These are phyloP conservation scores for Pyrenophora teres DNA, from an alignment of 2,329 filamentous ascomycete species.

Conservation along the genomic window DNA sequence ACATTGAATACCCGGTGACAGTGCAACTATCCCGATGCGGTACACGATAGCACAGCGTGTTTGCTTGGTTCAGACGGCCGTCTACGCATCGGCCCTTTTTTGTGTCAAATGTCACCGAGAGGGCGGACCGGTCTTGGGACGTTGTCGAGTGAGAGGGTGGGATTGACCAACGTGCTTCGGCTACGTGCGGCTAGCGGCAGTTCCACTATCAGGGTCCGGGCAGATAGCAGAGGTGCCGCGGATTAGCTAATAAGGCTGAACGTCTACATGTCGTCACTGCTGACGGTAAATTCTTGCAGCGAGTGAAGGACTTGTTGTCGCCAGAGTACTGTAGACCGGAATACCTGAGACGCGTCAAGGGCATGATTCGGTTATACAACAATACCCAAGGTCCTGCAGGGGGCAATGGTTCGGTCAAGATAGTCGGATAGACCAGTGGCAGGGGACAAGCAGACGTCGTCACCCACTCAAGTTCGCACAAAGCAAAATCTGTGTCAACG, in stretches of 20 bases:
- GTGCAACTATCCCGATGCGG: not conserved
- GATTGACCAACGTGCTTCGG: conserved; percentile 8
- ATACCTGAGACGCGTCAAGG: no score
- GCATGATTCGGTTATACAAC: no score
- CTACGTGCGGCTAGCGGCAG: conserved; percentile 7
- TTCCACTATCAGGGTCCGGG: conserved; percentile 1
- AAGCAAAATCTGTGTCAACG: conserved; percentile 4
- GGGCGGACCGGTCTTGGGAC: not conserved
- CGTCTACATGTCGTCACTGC: not conserved
- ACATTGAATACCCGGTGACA: no score
- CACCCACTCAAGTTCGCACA: not conserved
- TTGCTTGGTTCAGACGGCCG: not conserved
- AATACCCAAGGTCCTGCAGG: no score
- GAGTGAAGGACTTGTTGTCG: not conserved
- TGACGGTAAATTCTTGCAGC: not conserved
- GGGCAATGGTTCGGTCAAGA: no score
- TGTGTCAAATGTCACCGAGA: not conserved
- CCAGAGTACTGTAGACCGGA: no score
- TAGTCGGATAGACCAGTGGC: not conserved
- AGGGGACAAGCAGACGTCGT: not conserved
- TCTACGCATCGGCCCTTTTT: conserved; percentile 1
- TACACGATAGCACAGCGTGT: not conserved
- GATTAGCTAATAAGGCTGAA: conserved; percentile 9
- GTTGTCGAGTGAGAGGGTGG: conserved; percentile 9
- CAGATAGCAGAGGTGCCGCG: conserved; percentile 1